These are phyloP conservation scores for Amaranthus tricolor DNA, from an alignment of 179 eudicot species.

Conservation along the genomic window DNA sequence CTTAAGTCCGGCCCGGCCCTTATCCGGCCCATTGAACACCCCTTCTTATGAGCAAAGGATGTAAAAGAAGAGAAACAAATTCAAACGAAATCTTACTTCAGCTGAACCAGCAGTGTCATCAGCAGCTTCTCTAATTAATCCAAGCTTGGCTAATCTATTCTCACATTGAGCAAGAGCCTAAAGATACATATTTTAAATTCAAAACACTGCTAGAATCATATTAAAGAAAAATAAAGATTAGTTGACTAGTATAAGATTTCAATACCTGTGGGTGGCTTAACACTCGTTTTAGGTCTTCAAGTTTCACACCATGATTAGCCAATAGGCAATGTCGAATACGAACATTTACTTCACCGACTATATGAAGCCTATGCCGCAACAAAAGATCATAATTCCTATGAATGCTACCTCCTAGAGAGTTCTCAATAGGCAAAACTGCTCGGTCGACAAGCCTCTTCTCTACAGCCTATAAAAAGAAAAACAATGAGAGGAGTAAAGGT, in stretches of 20 bases:
- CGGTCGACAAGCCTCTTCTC: slow-evolving; percentile 77
- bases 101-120: slow-evolving; percentile 97
- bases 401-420: slow-evolving; percentile 90
- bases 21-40: no score
- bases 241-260: slow-evolving; percentile 1
- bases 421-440: slow-evolving; percentile 94
- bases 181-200: not conserved
- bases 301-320: slow-evolving; percentile 66
- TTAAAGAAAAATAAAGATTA: slow-evolving; percentile 19
- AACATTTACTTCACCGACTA: slow-evolving; percentile 87
- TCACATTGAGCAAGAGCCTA: slow-evolving; percentile 99
- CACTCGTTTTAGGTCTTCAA: slow-evolving; percentile 68
- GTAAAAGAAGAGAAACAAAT: not conserved
- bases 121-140: slow-evolving; percentile 71
- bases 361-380: slow-evolving; percentile 68
- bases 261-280: slow-evolving; percentile 92
- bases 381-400: slow-evolving; percentile 87
- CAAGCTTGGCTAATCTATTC: slow-evolving; percentile 56
- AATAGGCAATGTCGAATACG: slow-evolving; percentile 70
- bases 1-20: no score
- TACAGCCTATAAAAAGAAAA: slow-evolving; percentile 50
- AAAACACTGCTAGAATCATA: slow-evolving; percentile 7
- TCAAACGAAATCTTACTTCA: slow-evolving; percentile 38
- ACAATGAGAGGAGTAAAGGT: no score
- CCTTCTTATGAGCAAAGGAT: no score